Percentiles rank a stretch among this genome's conserved stretches.
These are phyloP conservation scores for Phalaenopsis equestris DNA, from an alignment of 106 monocot genomes.

Conservation along the genomic window DNA sequence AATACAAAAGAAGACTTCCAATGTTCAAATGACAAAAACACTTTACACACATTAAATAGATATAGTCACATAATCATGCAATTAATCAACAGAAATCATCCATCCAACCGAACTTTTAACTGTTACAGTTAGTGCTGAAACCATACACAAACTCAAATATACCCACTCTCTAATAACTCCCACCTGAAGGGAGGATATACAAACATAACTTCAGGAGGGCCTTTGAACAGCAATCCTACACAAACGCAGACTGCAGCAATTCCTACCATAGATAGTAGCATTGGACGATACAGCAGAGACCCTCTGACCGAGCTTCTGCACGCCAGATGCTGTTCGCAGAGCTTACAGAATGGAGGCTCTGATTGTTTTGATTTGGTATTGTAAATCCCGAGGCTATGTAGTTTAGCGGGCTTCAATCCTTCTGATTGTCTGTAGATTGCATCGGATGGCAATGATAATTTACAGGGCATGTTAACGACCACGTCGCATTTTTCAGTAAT, in stretches of 20 bases:
- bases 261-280: slow-evolving; percentile 48
- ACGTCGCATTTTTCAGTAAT: slow-evolving; percentile 15
- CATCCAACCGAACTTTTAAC: background rate
- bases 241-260: slow-evolving; percentile 86
- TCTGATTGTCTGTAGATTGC: background rate
- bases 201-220: slow-evolving; percentile 42
- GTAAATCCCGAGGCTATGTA: slow-evolving; percentile 12
- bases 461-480: slow-evolving; percentile 25
- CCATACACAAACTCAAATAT: slow-evolving; percentile 18
- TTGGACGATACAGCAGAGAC: slow-evolving; percentile 42
- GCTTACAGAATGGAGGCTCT: slow-evolving; percentile 18
- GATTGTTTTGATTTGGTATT: slow-evolving; percentile 7
- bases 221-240: slow-evolving; percentile 57
- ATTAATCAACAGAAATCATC: background rate
- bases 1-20: background rate
- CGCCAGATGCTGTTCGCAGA: slow-evolving; percentile 33
- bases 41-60: background rate
- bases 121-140: background rate
- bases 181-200: slow-evolving; percentile 55
- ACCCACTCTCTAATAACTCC: slow-evolving; percentile 42
- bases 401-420: slow-evolving; percentile 7
- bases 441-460: background rate
- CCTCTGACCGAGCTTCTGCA: background rate
- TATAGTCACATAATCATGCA: background rate
- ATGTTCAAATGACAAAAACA: background rate